phyloP scores from a whole-genome alignment of 352 stramenopile species.

The Phytophthora pisi region DNA sequence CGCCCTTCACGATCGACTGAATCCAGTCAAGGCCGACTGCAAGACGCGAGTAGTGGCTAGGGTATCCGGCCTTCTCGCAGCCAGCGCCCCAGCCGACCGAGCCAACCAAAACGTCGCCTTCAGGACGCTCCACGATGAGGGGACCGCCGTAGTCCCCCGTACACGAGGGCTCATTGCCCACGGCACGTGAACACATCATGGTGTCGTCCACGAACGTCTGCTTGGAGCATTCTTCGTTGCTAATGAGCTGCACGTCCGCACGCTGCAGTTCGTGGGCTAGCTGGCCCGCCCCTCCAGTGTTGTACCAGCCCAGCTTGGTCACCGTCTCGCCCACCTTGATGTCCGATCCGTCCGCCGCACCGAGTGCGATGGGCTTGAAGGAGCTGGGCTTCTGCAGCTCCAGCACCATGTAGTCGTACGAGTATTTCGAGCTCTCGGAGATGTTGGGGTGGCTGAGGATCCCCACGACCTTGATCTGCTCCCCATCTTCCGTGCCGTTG shows the following conservation, averaged over 20 bases:
- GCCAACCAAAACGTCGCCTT: constrained; percentile 42
- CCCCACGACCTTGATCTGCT: constrained; percentile 26
- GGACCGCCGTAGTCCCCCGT: constrained; percentile 60
- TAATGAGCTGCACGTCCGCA: constrained; percentile 45
- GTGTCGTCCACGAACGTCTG: constrained; percentile 34
- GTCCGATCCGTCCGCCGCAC: constrained; percentile 26
- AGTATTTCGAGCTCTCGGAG: constrained; percentile 9
- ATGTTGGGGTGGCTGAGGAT: constrained; percentile 20
- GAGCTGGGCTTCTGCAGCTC: constrained; percentile 37
- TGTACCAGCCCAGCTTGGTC: constrained; percentile 36
- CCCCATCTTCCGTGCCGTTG: constrained; percentile 21
- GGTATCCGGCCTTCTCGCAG: constrained; percentile 42
- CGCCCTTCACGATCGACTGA: constrained; percentile 10
- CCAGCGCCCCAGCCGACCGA: constrained; percentile 53
- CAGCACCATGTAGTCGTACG: constrained; percentile 53
- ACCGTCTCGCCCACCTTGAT: constrained; percentile 31
- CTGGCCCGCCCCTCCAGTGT: constrained; percentile 19
- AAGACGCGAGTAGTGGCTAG: constrained; percentile 54
- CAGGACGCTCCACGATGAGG: constrained; percentile 35
- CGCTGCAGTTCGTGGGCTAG: constrained; percentile 33
- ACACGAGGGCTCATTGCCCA: constrained; percentile 37
- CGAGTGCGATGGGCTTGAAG: constrained; percentile 34
- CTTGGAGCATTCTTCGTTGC: constrained; percentile 37
- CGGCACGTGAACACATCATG: constrained; percentile 50
- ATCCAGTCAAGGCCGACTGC: constrained; percentile 47